Conservation (phyloP, 768 basidiomycete species). For the Tricholoma matsutake region DNA sequence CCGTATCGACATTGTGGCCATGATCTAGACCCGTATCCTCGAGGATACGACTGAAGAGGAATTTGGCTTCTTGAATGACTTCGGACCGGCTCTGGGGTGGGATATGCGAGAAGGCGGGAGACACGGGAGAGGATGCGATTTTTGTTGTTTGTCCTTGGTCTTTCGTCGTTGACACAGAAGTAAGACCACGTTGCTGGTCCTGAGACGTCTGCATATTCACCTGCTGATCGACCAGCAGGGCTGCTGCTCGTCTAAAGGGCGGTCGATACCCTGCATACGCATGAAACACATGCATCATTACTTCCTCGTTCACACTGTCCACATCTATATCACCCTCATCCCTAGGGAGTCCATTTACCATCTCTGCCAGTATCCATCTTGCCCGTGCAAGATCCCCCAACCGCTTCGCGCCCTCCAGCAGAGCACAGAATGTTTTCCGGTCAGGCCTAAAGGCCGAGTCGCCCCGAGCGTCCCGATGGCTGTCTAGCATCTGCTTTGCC, state of each 20-base stretch:
- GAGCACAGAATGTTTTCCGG: slow-evolving; percentile 67
- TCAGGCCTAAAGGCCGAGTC: slow-evolving; percentile 58
- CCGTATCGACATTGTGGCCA: background rate
- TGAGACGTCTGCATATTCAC: background rate
- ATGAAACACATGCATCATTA: slow-evolving; percentile 84
- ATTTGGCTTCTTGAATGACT: slow-evolving; percentile 62
- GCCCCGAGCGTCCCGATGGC: slow-evolving; percentile 63
- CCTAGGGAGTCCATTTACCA: slow-evolving; percentile 43
- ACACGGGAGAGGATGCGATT: background rate
- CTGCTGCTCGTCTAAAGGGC: slow-evolving; percentile 55
- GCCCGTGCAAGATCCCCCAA: slow-evolving; percentile 79
- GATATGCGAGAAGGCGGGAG: slow-evolving; percentile 43
- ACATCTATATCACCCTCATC: slow-evolving; percentile 18
- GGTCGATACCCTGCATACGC: slow-evolving; percentile 80
- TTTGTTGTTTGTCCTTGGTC: slow-evolving; percentile 6
- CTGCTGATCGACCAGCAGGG: slow-evolving; percentile 37
- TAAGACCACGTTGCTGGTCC: background rate
- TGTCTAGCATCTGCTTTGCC: slow-evolving; percentile 83
- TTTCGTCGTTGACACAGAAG: slow-evolving; percentile 1
- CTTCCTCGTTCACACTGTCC: slow-evolving; percentile 53
- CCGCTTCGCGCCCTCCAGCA: slow-evolving; percentile 89
- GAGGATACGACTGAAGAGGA: slow-evolving; percentile 63
- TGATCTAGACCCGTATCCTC: slow-evolving; percentile 32
- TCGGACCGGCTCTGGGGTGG: slow-evolving; percentile 75
- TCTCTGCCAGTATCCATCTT: slow-evolving; percentile 90